Base-by-base conservation (phyloP, 306 rosid genomes). In the Morella rubra region DNA sequence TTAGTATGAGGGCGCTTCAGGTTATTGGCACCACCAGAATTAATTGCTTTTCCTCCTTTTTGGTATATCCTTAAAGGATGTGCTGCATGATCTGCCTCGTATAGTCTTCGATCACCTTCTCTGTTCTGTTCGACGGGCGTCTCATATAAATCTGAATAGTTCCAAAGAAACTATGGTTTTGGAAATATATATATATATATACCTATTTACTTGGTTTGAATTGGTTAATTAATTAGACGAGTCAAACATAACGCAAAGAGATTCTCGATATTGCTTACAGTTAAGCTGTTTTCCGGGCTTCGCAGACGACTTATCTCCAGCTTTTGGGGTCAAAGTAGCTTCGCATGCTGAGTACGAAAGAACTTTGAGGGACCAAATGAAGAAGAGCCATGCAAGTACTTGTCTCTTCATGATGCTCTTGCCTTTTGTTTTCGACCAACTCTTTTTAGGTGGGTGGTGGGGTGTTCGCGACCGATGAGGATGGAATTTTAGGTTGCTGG, bases 11-110 rank as follows among this genome's bases (percentile, higher is more conserved):
- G 87, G 80, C 16, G 87, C 61, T 46, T 81, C 27, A 69, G 4
- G 82, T 77, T 82, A 51, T 61, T 75, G 45, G 89, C 77, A 55
- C 81, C 85, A 47, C 87, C 85, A 45, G 74, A 72, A 27, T 27
- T 27, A 59, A 27, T 7, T 59, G 76, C 79, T 77, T 22, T 87
- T 60, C 76, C 40, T 49, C 76, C 40, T 49, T 71, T 78, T 72
- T 51, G 41, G 16, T 46, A 76, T 54, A 71, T 22, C 44, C 37
- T 54, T 18, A 46, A 44, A 16, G 52, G 76, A 18, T 81, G 81
- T 47, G 76, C 75, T 60, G 7, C 71, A 59, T 82, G 84, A 73
- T 71, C 71, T 72, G 51, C 81, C 59, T 27, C 71, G 77, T 71
- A 4, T 70, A 51, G 73, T 76, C 72, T 76, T 74, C 44, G 76